A percentile compares a stretch with the other conserved stretches of the same genome.
Evolutionary conservation across 495 filamentous ascomycete species (phyloP).

Genomic region (Lasiosphaeria ovina): DNA sequence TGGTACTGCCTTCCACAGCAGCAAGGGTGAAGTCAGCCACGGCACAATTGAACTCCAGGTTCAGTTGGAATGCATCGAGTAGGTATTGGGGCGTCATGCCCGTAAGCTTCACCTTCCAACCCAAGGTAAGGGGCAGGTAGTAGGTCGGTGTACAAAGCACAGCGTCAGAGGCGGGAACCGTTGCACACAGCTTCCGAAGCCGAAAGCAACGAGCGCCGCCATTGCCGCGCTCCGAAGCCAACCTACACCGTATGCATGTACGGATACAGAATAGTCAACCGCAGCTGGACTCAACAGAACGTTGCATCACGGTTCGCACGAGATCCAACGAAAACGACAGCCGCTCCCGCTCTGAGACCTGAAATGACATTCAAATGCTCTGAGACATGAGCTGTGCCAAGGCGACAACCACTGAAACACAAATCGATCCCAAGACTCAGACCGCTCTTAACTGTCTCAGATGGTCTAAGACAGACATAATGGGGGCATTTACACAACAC

Average conservation of each 20-base stretch:
- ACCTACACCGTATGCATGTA: neutral
- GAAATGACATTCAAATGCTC: neutral
- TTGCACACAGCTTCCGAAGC: neutral
- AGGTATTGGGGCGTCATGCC: no score
- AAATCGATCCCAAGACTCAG: neutral
- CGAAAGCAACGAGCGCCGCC: neutral
- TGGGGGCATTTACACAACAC: no score
- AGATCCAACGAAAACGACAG: neutral
- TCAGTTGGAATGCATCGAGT: no score
- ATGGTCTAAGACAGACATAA: slow-evolving; percentile 5
- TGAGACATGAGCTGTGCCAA: slow-evolving; percentile 1
- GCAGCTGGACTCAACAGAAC: neutral
- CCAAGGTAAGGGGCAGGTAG: neutral
- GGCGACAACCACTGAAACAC: neutral
- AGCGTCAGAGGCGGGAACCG: neutral
- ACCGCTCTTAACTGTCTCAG: slow-evolving; percentile 5
- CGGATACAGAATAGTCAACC: neutral
- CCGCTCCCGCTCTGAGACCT: slow-evolving; percentile 12
- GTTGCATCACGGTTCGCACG: neutral
- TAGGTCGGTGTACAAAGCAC: neutral
- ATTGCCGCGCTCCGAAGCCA: neutral
- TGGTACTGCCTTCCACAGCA: no score
- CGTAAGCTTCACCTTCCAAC: no score
- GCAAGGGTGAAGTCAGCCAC: no score
- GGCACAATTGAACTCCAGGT: no score